Evolutionary conservation across 495 filamentous ascomycete genomes (phyloP).

Genomic region (Pseudoneurospora amorphoporcata): DNA sequence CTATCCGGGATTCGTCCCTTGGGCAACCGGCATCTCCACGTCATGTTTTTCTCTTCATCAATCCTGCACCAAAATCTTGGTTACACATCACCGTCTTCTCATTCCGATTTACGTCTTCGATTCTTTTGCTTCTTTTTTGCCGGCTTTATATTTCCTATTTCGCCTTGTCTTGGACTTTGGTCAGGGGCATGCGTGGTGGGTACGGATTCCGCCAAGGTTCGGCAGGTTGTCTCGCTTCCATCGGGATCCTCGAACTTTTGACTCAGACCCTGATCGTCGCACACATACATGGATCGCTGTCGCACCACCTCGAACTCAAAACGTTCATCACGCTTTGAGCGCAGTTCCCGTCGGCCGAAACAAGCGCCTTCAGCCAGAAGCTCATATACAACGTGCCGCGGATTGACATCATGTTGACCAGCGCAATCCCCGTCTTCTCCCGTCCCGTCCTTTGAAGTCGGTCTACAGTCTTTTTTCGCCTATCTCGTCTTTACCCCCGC

Average conservation of each 20-base stretch:
- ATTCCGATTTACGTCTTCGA: not conserved
- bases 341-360: not conserved
- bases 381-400: not conserved
- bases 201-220: not conserved
- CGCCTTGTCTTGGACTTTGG: not conserved
- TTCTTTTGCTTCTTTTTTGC: not conserved
- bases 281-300: not conserved
- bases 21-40: slow-evolving; percentile 3
- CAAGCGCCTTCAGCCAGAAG: not conserved
- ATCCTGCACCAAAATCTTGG: slow-evolving; percentile 2
- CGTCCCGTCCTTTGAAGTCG: not conserved
- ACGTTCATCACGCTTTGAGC: not conserved
- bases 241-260: not conserved
- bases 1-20: not conserved
- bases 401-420: not conserved
- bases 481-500: not conserved
- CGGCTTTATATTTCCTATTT: not conserved
- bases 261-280: not conserved
- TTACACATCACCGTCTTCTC: not conserved
- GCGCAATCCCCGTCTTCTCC: no score
- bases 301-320: not conserved
- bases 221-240: not conserved
- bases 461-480: not conserved
- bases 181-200: not conserved
- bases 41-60: not conserved